Evolutionary conservation across 768 basidiomycete species (phyloP), one percentile per base, ranked within the genome.

Genomic region (Russula virescens): DNA sequence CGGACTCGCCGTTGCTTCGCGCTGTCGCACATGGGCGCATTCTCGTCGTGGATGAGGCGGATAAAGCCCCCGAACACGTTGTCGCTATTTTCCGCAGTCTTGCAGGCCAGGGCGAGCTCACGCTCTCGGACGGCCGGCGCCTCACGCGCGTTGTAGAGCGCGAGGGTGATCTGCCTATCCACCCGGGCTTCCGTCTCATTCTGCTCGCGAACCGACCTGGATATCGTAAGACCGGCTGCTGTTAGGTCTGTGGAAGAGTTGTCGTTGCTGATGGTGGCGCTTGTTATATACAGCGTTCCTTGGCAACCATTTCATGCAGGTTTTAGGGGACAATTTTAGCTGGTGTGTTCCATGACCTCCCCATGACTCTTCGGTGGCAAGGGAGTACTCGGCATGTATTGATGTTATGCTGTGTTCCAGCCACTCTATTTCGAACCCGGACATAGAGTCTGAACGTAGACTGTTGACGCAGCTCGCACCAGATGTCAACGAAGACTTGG

Each of bases 141-240:
- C 42, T 43, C 18, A 43, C 42, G 42, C 42, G 42, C 42, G 18
- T 19, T 2, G 18, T 43, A 19, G 42, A 43, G 42, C 42, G 42
- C 18, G 42, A 16, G 42, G 42, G 42, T 19, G 42, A 43, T 18
- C 11, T 43, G 42, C 42, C 42, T 18, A 43, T 43, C 18, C 42
- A 43, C 18, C 42, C 42, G 42, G 18, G 18, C 59, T 87, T 88
- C 74, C 75, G 86, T 31, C 76, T 88, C 43, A 75, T 88, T 42
- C 70, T 88, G 16, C 74, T 88, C 42, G 86, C 85, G 5, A 88
- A 88, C 69, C 73, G 85, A 5, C 85, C 86, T 35, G 85, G 85
- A 13, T 88, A 87, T 76, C 85, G 85, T 87, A 67, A 65, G 38
- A 81, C 35, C 13, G 42, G 42, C 42, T 19, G 42, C 18, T 43